Base-by-base conservation (phyloP, 2,329 filamentous ascomycete species). In the Pseudopyrenochaeta lycopersici region DNA sequence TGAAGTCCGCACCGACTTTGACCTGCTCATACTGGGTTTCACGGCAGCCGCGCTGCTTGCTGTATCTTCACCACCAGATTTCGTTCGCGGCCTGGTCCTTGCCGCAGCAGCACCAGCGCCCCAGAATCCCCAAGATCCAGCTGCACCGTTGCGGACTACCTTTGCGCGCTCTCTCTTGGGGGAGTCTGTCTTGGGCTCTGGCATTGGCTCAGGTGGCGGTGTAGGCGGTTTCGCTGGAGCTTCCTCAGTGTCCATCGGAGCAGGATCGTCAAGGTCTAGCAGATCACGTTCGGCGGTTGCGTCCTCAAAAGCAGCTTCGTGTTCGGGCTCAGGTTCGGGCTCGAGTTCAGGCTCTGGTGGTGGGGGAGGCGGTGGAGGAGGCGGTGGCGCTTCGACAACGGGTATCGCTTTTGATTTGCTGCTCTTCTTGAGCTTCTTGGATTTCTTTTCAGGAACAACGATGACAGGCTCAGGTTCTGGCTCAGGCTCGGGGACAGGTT, bases 71-170 rank as follows among this genome's bases (percentile, higher is more conserved):
- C 49, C 65, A 35, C 64, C 63, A 32, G 71, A 71, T 49, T 63
- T 64, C 55, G 68, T 75, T 46, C 68, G 64, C 15, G 73, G 68
- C 52, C 79, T 79, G 70, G 69, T 49, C 78, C 80, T 64, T 21
- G 36, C 7, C 74, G 75, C 38, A 21, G 42, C 29, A 12, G 74
- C 62, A 42, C 83, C 79, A 14, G 86, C 83, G 15, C 84, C 85
- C 90, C 90, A 94, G 72, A 87, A 86, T 31, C 88, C 89, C 91
- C 92, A 95, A 27, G 89, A 94, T 18, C 73, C 81, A n/a, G 76
- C 77, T 31, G 82, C 82, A 53, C 85, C 83, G 32, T 90, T 88
- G 52, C 91, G 90, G 63, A 87, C 90, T 59, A 92, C 85, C 68
- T 89, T 91, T 23, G 89, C 80, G 12, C 92, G 89, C 59, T 96